Evolutionary conservation across 306 rosid species (phyloP).

Genomic region (Rosa rugosa): DNA sequence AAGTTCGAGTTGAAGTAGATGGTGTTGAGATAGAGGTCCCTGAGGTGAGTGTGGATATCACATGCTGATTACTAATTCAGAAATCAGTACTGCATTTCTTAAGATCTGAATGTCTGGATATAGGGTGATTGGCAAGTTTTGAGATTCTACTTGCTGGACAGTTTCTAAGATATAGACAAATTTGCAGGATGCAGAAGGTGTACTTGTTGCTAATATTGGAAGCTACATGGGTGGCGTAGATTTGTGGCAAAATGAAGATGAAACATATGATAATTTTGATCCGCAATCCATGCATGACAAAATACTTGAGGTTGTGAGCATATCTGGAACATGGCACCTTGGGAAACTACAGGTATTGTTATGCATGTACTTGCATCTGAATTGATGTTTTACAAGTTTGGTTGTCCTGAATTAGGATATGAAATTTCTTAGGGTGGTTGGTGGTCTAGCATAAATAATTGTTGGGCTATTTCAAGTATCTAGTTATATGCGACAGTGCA

Average conservation of each 20-base stretch:
- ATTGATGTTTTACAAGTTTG: background rate
- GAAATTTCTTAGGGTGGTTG: background rate
- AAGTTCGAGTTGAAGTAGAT: slow-evolving; percentile 89
- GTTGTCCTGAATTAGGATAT: background rate
- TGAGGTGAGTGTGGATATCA: slow-evolving; percentile 59
- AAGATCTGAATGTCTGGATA: background rate
- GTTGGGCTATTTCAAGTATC: background rate
- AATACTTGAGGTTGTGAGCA: slow-evolving; percentile 93
- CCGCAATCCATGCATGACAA: slow-evolving; percentile 99
- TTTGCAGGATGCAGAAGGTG: slow-evolving; percentile 96
- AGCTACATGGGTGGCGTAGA: slow-evolving; percentile 99
- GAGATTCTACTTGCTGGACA: background rate
- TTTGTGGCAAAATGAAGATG: slow-evolving; percentile 99
- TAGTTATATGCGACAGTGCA: background rate
- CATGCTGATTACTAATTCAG: background rate
- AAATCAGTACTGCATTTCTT: background rate
- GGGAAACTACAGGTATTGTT: slow-evolving; percentile 83
- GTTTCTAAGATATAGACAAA: slow-evolving; percentile 2
- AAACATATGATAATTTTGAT: slow-evolving; percentile 83
- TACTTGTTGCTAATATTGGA: slow-evolving; percentile 97
- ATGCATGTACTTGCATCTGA: background rate
- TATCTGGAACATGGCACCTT: slow-evolving; percentile 99
- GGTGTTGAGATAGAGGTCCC: slow-evolving; percentile 99
- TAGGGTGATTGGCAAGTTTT: background rate
- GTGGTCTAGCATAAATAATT: background rate